Evolutionary conservation across 1,139 yeast species (phyloP), one percentile per base, ranked within the genome.

Genomic region (Saccharomyces hybrid): DNA sequence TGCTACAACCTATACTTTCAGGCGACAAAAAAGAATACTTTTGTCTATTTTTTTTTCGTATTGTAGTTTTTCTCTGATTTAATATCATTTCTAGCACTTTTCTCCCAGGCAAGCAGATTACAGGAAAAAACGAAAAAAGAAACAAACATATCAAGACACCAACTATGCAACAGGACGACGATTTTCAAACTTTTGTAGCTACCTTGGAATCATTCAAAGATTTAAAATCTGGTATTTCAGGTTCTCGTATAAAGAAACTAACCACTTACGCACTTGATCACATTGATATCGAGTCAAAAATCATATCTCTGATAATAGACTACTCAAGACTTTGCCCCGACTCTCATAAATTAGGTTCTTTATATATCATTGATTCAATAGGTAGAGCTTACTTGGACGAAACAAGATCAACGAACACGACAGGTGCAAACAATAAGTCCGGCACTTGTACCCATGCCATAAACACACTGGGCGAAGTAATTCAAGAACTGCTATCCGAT

Each of bases 171-270:
- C 44, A 44, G 38, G 55, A 54, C 49, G 56, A 57, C 53, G 61
- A 58, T 54, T 63, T 60, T 64, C 84, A 83, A 69, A 84, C 83
- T 64, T 88, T 88, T 71, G 87, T 85, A 71, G 72, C 76, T 58
- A 79, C 85, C 57, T 77, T 91, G 65, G 83, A 82, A 64, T 95
- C 91, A 68, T 78, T 91, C 60, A 80, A 85, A 58, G 77, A 82
- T 24, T 77, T 88, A 61, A 89, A 88, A 72, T 84, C 96, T 28
- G 98, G 99, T 57, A 95, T 93, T 55, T 90, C 97, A 38, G 98
- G 98, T 47, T 83, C 96, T 57, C 90, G 96, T 74, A 93, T 93
- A 70, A 88, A 88, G 70, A 85, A 84, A 66, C 77, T 90, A 67
- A 87, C 93, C 51, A 88, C 87, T 55, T 71, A 87, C 58, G 95